phyloP scores from a whole-genome alignment of 805 yeast genomes.

The Saccharomycopsis vini region DNA sequence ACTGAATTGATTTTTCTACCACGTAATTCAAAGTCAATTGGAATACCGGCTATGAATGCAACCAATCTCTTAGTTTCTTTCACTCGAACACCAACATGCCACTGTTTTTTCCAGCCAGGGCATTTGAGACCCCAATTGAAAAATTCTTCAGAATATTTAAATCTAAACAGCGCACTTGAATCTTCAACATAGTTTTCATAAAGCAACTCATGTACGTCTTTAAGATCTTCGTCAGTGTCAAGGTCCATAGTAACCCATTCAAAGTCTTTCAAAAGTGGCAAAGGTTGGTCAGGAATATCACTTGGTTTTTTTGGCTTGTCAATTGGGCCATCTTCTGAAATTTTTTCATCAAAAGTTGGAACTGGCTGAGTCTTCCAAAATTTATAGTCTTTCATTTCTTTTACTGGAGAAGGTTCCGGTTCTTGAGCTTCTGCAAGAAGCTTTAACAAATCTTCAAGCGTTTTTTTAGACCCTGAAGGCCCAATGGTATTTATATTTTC shows the following conservation, averaged over 20 bases:
- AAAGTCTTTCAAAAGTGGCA: slow-evolving; percentile 65
- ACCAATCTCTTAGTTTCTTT: slow-evolving; percentile 66
- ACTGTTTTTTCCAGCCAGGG: slow-evolving; percentile 84
- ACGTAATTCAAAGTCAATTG: slow-evolving; percentile 58
- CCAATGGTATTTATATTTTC: neutral
- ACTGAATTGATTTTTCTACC: slow-evolving; percentile 50
- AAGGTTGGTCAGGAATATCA: slow-evolving; percentile 64
- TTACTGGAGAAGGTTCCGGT: slow-evolving; percentile 29
- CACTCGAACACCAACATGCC: slow-evolving; percentile 93
- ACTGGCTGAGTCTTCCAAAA: slow-evolving; percentile 99
- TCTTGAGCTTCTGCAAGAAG: slow-evolving; percentile 38
- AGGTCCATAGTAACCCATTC: slow-evolving; percentile 84
- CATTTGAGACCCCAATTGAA: slow-evolving; percentile 89
- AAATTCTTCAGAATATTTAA: slow-evolving; percentile 76
- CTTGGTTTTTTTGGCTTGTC: slow-evolving; percentile 57
- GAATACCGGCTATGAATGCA: slow-evolving; percentile 89
- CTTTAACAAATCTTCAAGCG: slow-evolving; percentile 52
- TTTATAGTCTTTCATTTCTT: slow-evolving; percentile 80
- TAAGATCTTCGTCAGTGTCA: slow-evolving; percentile 43
- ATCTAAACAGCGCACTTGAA: slow-evolving; percentile 82
- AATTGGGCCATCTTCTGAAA: slow-evolving; percentile 64
- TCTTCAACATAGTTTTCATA: slow-evolving; percentile 94
- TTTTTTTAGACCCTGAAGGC: slow-evolving; percentile 27
- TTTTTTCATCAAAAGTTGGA: slow-evolving; percentile 56
- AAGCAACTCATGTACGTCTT: slow-evolving; percentile 70